Conservation (phyloP, 176 grass and related monocot genomes). For the Elymus sibiricus region DNA sequence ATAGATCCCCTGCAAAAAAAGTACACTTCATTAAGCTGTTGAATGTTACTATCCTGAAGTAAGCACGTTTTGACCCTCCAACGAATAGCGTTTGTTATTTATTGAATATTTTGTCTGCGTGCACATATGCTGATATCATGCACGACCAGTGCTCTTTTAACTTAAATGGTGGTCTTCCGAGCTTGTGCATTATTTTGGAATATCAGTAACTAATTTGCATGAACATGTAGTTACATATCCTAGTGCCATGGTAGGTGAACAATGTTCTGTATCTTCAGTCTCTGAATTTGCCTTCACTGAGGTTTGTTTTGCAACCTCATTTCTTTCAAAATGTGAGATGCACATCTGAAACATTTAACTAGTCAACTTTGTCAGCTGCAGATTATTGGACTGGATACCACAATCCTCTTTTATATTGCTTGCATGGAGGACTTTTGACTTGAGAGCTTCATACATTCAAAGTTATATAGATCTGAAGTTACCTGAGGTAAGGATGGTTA, state of each 20-base stretch:
- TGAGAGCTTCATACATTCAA: background rate
- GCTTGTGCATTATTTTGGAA: constrained; percentile 14
- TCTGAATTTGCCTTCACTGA: background rate
- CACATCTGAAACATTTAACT: constrained; percentile 22
- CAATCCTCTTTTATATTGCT: constrained; percentile 12
- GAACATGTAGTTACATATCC: background rate
- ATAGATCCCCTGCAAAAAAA: background rate
- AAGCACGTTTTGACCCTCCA: constrained; percentile 11
- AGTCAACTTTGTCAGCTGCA: constrained; percentile 26
- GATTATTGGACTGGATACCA: background rate
- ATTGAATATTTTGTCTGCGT: background rate
- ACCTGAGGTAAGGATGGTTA: constrained; percentile 16
- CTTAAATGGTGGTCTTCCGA: background rate
- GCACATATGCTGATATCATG: constrained; percentile 9
- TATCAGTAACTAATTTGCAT: constrained; percentile 5
- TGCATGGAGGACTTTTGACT: background rate
- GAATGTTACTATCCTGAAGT: constrained; percentile 39
- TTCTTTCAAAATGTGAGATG: background rate
- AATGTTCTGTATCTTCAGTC: background rate
- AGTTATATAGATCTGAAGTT: constrained; percentile 27
- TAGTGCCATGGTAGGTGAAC: background rate
- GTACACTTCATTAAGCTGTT: constrained; percentile 8
- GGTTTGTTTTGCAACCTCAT: constrained; percentile 17
- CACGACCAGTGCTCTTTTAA: background rate
- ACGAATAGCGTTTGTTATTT: background rate